phyloP scores from a whole-genome alignment of 2,329 filamentous ascomycete genomes.

The Tolypocladium amazonense region DNA sequence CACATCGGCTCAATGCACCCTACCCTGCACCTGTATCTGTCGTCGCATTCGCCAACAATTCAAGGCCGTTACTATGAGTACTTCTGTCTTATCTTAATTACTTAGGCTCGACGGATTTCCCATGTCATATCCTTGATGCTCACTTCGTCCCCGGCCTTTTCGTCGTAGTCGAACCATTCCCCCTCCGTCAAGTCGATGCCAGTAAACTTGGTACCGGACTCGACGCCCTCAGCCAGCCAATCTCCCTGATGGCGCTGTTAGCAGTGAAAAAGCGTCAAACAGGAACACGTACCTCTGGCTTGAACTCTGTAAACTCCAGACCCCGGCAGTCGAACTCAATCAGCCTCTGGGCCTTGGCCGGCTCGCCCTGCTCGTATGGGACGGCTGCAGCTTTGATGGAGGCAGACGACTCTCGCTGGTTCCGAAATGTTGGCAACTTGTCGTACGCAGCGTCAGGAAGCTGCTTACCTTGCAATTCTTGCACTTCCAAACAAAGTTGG shows the following conservation, averaged over 20 bases:
- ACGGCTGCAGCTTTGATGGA: conserved; percentile 67
- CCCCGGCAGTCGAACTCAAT: conserved; percentile 91
- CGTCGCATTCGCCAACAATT: neutral
- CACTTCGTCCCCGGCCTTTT: conserved; percentile 85
- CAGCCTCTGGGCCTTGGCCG: conserved; percentile 66
- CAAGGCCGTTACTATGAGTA: neutral
- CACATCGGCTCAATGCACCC: neutral
- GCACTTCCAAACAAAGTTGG: conserved; percentile 99
- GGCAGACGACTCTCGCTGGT: conserved; percentile 72
- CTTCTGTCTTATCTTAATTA: neutral
- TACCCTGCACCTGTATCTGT: neutral
- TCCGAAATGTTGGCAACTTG: neutral
- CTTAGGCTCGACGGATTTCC: conserved; percentile 65
- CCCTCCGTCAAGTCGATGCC: conserved; percentile 76
- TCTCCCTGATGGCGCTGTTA: conserved; percentile 52
- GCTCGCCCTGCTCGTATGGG: conserved; percentile 60
- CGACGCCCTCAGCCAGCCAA: conserved; percentile 74
- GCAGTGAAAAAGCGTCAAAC: neutral
- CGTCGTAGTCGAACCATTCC: conserved; percentile 97
- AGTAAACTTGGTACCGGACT: conserved; percentile 73
- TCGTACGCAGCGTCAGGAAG: neutral
- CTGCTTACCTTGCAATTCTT: conserved; percentile 81
- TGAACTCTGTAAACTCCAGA: conserved; percentile 84
- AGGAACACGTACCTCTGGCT: conserved; percentile 59
- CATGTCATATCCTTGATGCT: conserved; percentile 84